A percentile compares a stretch with the other conserved stretches of the same genome.
These are phyloP conservation scores for Hansenula anomala DNA, from an alignment of 1,139 yeast genomes.

Conservation along the genomic window DNA sequence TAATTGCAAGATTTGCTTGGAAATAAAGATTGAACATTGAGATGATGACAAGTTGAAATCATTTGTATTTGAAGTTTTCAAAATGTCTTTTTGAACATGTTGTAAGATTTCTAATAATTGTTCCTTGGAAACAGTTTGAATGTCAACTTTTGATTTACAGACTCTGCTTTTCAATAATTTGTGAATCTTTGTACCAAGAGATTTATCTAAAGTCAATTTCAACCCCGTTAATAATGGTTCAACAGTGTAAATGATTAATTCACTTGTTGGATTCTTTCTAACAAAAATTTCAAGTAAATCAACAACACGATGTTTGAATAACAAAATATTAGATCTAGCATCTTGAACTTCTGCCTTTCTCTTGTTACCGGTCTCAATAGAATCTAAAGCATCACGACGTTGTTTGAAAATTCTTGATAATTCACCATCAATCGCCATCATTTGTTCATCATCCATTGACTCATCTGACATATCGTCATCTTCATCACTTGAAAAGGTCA, in stretches of 20 bases:
- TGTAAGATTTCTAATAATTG: slow-evolving; percentile 17
- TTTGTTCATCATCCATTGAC: slow-evolving; percentile 93
- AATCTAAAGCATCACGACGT: slow-evolving; percentile 57
- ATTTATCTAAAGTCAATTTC: slow-evolving; percentile 61
- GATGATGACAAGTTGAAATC: slow-evolving; percentile 21
- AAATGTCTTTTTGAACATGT: slow-evolving; percentile 25
- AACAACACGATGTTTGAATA: slow-evolving; percentile 73
- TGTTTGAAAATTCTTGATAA: slow-evolving; percentile 81
- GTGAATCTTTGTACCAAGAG: slow-evolving; percentile 70
- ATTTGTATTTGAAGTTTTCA: slow-evolving; percentile 22
- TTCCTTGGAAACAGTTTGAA: slow-evolving; percentile 14
- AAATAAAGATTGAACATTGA: slow-evolving; percentile 46
- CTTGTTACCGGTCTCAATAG: slow-evolving; percentile 54
- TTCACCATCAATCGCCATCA: slow-evolving; percentile 92
- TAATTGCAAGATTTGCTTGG: slow-evolving; percentile 45
- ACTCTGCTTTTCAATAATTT: slow-evolving; percentile 61
- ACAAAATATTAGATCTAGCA: slow-evolving; percentile 75
- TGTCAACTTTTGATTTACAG: slow-evolving; percentile 43
- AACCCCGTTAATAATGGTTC: slow-evolving; percentile 59
- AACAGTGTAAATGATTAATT: slow-evolving; percentile 25
- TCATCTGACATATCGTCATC: slow-evolving; percentile 60
- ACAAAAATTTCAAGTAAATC: slow-evolving; percentile 69
- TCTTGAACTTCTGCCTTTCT: slow-evolving; percentile 65
- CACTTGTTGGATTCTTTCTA: slow-evolving; percentile 28
- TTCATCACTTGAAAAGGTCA: slow-evolving; percentile 32